Conservation (phyloP, 2,329 filamentous ascomycete species). For the Botrytis medusae region DNA sequence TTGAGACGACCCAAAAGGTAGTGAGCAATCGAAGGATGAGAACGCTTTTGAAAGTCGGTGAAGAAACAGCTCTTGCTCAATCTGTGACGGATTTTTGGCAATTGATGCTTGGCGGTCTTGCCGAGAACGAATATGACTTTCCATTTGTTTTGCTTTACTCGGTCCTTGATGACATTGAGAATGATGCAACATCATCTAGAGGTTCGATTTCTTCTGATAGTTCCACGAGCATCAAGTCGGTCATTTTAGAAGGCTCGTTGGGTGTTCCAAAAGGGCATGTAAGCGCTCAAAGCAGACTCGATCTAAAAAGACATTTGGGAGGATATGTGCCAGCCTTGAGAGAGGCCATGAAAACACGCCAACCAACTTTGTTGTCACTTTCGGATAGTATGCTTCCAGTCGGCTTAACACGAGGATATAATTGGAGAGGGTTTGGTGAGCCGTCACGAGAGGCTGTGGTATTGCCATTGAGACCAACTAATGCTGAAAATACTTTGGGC, state of each 20-base stretch:
- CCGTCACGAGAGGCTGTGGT: constrained; percentile 69
- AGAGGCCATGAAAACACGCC: constrained; percentile 66
- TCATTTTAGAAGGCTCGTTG: constrained; percentile 69
- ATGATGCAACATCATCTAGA: constrained; percentile 48
- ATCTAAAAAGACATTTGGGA: constrained; percentile 66
- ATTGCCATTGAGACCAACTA: constrained; percentile 74
- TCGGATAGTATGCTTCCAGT: constrained; percentile 63
- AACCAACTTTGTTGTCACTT: constrained; percentile 65
- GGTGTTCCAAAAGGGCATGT: constrained; percentile 66
- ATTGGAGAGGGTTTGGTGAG: constrained; percentile 70
- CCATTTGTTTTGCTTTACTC: constrained; percentile 78
- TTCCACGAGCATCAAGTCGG: constrained; percentile 58
- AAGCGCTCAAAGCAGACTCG: constrained; percentile 60
- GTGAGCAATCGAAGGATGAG: constrained; percentile 76
- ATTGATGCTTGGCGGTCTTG: constrained; percentile 64
- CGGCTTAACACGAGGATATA: constrained; percentile 63
- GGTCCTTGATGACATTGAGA: constrained; percentile 60
- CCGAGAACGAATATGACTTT: constrained; percentile 71
- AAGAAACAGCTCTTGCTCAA: constrained; percentile 68
- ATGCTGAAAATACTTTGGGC: constrained; percentile 57
- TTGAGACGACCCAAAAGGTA: constrained; percentile 75
- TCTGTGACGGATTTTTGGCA: constrained; percentile 73
- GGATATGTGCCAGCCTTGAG: constrained; percentile 76
- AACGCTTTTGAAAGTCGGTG: constrained; percentile 72
- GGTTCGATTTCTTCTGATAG: constrained; percentile 67